Evolutionary conservation across 306 rosid genomes (phyloP).

Genomic region (Trifolium subterraneum): DNA sequence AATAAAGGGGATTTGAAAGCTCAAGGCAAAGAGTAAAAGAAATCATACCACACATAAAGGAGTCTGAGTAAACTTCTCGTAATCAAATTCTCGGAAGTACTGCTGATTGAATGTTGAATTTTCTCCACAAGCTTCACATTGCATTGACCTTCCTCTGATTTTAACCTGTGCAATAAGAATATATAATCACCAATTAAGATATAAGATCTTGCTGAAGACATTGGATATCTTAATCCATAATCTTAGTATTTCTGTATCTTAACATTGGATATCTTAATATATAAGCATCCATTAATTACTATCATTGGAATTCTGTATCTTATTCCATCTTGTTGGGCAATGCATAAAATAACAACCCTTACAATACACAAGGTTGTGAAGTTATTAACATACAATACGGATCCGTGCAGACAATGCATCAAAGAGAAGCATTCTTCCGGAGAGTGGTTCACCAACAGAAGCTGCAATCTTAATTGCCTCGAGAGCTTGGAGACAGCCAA

Average conservation of each 20-base stretch:
- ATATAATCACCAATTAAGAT: constrained; percentile 14
- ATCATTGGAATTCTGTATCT: not conserved
- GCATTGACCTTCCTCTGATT: constrained; percentile 84
- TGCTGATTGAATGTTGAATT: constrained; percentile 60
- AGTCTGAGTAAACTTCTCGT: constrained; percentile 84
- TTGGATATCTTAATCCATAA: not conserved
- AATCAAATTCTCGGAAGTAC: constrained; percentile 79
- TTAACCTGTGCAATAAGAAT: constrained; percentile 67
- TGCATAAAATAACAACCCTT: not conserved
- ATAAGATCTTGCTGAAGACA: not conserved
- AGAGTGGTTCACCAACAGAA: constrained; percentile 86
- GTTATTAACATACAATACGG: constrained; percentile 65
- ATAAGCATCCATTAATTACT: not conserved
- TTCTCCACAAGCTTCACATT: constrained; percentile 83
- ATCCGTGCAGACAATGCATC: constrained; percentile 84
- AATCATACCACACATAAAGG: constrained; percentile 72
- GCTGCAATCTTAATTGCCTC: constrained; percentile 94
- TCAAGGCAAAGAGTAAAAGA: constrained; percentile 25
- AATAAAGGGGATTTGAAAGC: constrained; percentile 21
- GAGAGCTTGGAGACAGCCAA: constrained; percentile 96
- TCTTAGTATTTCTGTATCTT: not conserved
- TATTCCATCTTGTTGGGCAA: constrained; percentile 5
- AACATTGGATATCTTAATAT: not conserved
- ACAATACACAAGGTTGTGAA: constrained; percentile 30
- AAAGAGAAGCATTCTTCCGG: constrained; percentile 90